Conservation (phyloP, 768 basidiomycete species). For the Roridomyces roridus region DNA sequence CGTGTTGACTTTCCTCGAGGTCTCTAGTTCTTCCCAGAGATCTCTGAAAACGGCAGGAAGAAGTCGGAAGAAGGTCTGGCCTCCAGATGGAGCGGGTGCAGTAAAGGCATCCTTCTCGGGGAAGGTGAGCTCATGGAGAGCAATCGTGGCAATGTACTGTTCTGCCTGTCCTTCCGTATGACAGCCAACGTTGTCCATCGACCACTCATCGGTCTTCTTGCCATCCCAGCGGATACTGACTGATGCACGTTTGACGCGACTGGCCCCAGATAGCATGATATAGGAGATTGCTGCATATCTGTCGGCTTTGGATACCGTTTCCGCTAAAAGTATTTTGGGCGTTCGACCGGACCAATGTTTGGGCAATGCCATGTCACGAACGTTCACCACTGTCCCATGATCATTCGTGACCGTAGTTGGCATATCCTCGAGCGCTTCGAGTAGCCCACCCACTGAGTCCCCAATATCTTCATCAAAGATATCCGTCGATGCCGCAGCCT, state of each 20-base stretch:
- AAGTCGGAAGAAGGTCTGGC: constrained; percentile 72
- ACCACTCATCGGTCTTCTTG: constrained; percentile 66
- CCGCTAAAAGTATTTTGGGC: constrained; percentile 75
- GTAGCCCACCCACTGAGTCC: constrained; percentile 63
- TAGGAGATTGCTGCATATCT: constrained; percentile 80
- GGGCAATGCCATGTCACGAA: constrained; percentile 80
- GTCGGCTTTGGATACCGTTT: constrained; percentile 71
- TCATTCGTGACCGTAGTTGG: constrained; percentile 62
- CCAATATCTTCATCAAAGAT: constrained; percentile 60
- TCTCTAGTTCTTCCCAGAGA: constrained; percentile 91
- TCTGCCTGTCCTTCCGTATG: constrained; percentile 80
- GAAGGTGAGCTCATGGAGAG: constrained; percentile 80
- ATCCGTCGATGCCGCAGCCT: constrained; percentile 33
- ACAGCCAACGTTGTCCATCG: constrained; percentile 88
- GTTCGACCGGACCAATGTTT: constrained; percentile 85
- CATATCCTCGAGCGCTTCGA: constrained; percentile 75
- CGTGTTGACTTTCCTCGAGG: constrained; percentile 60
- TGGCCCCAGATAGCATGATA: constrained; percentile 65
- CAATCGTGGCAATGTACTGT: constrained; percentile 87
- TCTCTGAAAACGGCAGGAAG: constrained; percentile 87
- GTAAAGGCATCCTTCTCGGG: constrained; percentile 69
- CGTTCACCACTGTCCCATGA: constrained; percentile 55
- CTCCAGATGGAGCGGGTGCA: constrained; percentile 49
- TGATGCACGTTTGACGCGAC: constrained; percentile 75
- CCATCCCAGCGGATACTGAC: constrained; percentile 79